These are phyloP conservation scores for Shiraia sp. DNA, from an alignment of 2,329 filamentous ascomycete genomes.

Conservation along the genomic window DNA sequence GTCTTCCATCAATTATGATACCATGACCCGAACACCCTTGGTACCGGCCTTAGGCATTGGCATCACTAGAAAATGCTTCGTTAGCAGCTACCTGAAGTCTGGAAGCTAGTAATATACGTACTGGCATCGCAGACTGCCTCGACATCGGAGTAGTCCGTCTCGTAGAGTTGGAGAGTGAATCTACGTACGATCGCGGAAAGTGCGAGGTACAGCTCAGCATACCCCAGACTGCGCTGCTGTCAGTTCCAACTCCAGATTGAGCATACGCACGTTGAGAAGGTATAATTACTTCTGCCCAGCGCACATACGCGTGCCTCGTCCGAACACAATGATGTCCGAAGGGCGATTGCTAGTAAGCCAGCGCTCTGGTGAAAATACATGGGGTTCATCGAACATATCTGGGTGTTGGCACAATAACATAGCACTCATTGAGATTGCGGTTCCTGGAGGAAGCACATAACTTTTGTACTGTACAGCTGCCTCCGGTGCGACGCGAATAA, in stretches of 20 bases:
- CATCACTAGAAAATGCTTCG: too few relatives aligned
- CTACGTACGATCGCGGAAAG: constrained; percentile 12
- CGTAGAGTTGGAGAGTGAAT: constrained; percentile 12
- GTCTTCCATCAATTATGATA: too few relatives aligned
- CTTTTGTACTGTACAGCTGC: constrained; percentile 15
- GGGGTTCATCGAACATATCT: constrained; percentile 22
- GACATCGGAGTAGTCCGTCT: constrained; percentile 11
- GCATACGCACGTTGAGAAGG: too few relatives aligned
- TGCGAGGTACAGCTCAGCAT: constrained; percentile 12
- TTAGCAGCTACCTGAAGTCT: too few relatives aligned
- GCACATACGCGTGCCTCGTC: constrained; percentile 13
- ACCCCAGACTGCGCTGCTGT: too few relatives aligned
- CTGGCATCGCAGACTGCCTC: too few relatives aligned
- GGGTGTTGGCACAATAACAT: constrained; percentile 29
- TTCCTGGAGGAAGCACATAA: constrained; percentile 23
- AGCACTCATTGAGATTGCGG: constrained; percentile 33
- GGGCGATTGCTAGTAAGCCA: too few relatives aligned
- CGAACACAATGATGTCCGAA: constrained; percentile 15
- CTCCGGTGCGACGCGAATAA: constrained; percentile 21
- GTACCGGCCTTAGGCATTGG: too few relatives aligned
- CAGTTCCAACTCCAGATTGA: too few relatives aligned
- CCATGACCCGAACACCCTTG: too few relatives aligned
- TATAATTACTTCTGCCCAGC: constrained; percentile 12
- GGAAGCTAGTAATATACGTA: too few relatives aligned
- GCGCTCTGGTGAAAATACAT: constrained; percentile 28